Conservation (phyloP, 1,139 yeast species). For the Komagataea norvegica region DNA sequence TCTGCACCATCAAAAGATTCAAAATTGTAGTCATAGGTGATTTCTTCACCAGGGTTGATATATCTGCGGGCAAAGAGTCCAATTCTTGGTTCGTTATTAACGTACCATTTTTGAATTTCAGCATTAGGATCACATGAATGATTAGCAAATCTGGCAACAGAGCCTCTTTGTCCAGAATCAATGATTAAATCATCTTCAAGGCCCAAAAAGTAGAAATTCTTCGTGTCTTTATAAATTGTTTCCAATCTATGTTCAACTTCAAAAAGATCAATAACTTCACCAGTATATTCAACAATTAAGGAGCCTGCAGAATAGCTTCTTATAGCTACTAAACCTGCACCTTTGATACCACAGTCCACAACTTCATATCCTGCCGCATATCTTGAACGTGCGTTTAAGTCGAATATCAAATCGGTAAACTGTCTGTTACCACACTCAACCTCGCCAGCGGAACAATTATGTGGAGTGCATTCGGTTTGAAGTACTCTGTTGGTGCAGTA, state of each 20-base stretch:
- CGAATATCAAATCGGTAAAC: conserved; percentile 23
- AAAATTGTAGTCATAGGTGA: conserved; percentile 40
- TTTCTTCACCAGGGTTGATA: conserved; percentile 31
- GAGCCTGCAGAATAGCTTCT: conserved; percentile 33
- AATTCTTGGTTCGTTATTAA: conserved; percentile 35
- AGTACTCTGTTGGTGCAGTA: conserved; percentile 29
- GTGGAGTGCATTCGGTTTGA: conserved; percentile 33
- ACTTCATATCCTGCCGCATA: conserved; percentile 34
- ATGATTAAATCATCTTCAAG: conserved; percentile 35
- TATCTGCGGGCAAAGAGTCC: conserved; percentile 35
- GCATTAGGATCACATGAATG: conserved; percentile 41
- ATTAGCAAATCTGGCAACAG: conserved; percentile 39
- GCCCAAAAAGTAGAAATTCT: conserved; percentile 33
- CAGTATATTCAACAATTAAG: conserved; percentile 41
- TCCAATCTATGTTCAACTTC: conserved; percentile 18
- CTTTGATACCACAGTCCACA: conserved; percentile 29
- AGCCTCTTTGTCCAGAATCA: conserved; percentile 37
- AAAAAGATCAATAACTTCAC: conserved; percentile 35
- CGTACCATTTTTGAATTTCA: conserved; percentile 40
- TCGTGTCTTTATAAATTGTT: conserved; percentile 14
- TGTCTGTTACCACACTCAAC: conserved; percentile 37
- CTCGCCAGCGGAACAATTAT: conserved; percentile 31
- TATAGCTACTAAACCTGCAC: conserved; percentile 35
- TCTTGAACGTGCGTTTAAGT: conserved; percentile 18
- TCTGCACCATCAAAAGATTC: conserved; percentile 35